Base-by-base conservation (phyloP, 2,329 filamentous ascomycete genomes). In the Penicillium sp. region DNA sequence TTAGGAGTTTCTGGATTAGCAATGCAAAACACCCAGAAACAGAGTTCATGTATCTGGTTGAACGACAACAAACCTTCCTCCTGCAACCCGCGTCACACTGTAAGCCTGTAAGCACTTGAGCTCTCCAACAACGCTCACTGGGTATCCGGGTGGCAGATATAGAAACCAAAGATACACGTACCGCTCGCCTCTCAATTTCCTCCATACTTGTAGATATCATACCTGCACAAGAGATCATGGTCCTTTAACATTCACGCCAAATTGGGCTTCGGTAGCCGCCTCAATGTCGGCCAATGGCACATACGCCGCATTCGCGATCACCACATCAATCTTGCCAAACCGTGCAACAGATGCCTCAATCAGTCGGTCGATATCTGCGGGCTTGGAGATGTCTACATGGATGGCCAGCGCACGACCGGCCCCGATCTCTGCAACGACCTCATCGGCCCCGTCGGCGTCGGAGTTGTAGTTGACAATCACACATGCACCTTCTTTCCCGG, bases 311-410 rank as follows among this genome's bases (percentile, higher is more conserved):
- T 85, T 87, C 3, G 82, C 76, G 52, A 88, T 75, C 5, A 88
- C 63, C 38, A 87, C 81, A 73, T 89, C 86, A 64, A 89, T 82
- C 63, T 80, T 81, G 26, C 82, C 82, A 65, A 83, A 87, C 47
- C 76, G 77, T 2, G 76, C 66, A 1, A 87, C 76, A 0, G 83
- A 79, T 11, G 76, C 73, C 3, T 79, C 70, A 19, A 88, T 78
- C 11, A 89, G 77, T 15, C 70, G 69, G 17, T 80, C 77, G 56
- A 85, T 76, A 6, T 80, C 82, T 0, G 69, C 31, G 13, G 85
- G 64, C 30, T 73, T 79, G 38, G 79, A 77, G 3, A 79, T 83
- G 66, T 89, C 82, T 3, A 84, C 86, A 73, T 85, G 79, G 41
- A 90, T 78, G 21, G 83, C 81, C 31, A 85, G 72, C 7, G 82